Evolutionary conservation across 208 protist genomes (phyloP).

Genomic region (Leishmania arabica): DNA sequence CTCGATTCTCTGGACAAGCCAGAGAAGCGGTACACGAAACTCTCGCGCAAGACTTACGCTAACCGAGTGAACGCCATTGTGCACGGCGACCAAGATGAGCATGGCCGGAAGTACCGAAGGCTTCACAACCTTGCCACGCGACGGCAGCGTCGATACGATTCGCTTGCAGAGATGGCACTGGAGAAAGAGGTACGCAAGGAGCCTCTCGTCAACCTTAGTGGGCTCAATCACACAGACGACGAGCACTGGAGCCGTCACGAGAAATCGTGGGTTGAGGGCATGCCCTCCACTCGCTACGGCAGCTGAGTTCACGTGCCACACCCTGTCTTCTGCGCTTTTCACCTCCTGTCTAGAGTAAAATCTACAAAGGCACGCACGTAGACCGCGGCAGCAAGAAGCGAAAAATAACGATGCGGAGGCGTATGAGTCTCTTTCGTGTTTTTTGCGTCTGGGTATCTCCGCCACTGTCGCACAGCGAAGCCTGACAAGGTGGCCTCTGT

Average conservation of each 20-base stretch:
- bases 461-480: background rate
- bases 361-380: too few species aligned
- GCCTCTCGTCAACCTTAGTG: constrained; percentile 46
- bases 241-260: constrained; percentile 62
- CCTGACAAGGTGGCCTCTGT: background rate
- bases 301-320: constrained; percentile 4
- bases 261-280: constrained; percentile 53
- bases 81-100: constrained; percentile 87
- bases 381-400: too few species aligned
- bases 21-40: constrained; percentile 71
- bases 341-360: background rate
- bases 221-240: constrained; percentile 53
- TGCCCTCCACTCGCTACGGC: constrained; percentile 56
- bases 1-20: constrained; percentile 41
- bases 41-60: constrained; percentile 83
- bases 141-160: constrained; percentile 65
- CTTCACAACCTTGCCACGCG: constrained; percentile 48
- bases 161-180: constrained; percentile 69
- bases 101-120: constrained; percentile 75
- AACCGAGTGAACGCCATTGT: constrained; percentile 89
- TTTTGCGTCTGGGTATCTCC: background rate
- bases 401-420: too few species aligned
- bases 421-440: background rate
- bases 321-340: background rate
- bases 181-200: constrained; percentile 81